Percentiles rank a stretch among this genome's conserved stretches.
These are phyloP conservation scores for Kodamaea suecica DNA, from an alignment of 1,139 yeast species.

Conservation along the genomic window DNA sequence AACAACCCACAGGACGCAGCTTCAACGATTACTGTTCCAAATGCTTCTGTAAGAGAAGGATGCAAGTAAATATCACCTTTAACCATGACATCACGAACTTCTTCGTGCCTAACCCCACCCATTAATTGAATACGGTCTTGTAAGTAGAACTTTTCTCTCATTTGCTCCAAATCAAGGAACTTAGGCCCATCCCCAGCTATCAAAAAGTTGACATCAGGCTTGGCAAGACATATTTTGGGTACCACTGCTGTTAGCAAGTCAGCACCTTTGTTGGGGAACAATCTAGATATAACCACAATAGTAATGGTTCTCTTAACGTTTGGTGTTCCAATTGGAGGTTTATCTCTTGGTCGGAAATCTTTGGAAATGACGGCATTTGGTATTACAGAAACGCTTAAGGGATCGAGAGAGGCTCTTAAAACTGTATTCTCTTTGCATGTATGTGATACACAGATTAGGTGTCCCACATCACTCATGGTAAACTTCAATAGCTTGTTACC, in stretches of 20 bases:
- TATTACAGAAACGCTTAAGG: slow-evolving; percentile 76
- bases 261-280: slow-evolving; percentile 96
- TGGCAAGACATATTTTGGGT: slow-evolving; percentile 71
- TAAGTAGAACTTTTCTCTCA: slow-evolving; percentile 81
- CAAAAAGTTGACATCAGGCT: slow-evolving; percentile 67
- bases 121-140: slow-evolving; percentile 85
- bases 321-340: slow-evolving; percentile 14
- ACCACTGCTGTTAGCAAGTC: slow-evolving; percentile 82
- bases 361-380: slow-evolving; percentile 92
- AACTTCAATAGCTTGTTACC: slow-evolving; percentile 86
- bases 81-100: slow-evolving; percentile 89
- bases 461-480: slow-evolving; percentile 82
- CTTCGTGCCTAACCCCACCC: slow-evolving; percentile 89
- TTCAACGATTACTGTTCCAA: slow-evolving; percentile 95
- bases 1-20: slow-evolving; percentile 95
- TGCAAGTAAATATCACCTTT: slow-evolving; percentile 92
- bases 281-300: slow-evolving; percentile 84
- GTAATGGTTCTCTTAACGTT: slow-evolving; percentile 44
- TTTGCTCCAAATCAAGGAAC: slow-evolving; percentile 88
- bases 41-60: slow-evolving; percentile 94
- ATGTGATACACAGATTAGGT: slow-evolving; percentile 92
- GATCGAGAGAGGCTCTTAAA: slow-evolving; percentile 78
- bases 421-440: slow-evolving; percentile 97
- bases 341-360: slow-evolving; percentile 66
- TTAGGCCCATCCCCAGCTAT: slow-evolving; percentile 98